phyloP scores from a whole-genome alignment of 257 asterid genomes.

The Leptodermis oblonga region DNA sequence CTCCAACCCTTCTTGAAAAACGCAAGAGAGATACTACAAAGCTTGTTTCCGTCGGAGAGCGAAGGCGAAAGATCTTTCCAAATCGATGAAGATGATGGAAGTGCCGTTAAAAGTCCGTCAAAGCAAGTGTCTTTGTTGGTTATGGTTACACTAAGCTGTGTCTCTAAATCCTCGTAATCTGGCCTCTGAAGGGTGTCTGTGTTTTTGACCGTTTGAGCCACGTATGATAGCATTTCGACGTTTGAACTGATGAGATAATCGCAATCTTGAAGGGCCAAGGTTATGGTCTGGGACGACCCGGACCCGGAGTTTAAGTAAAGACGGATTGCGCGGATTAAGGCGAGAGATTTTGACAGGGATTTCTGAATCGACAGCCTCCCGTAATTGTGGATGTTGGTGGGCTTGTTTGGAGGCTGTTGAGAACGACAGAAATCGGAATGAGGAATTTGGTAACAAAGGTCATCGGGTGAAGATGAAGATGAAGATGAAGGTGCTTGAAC shows the following conservation, averaged over 20 bases:
- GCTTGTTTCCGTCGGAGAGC: slow-evolving; percentile 20
- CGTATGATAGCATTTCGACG: slow-evolving; percentile 10
- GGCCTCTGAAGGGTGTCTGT: slow-evolving; percentile 11
- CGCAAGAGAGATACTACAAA: slow-evolving; percentile 32
- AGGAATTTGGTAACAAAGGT: slow-evolving; percentile 26
- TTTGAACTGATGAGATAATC: slow-evolving; percentile 21
- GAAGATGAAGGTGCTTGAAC: no score
- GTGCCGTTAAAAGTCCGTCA: slow-evolving; percentile 28
- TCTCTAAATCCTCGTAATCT: slow-evolving; percentile 1
- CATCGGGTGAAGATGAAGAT: slow-evolving; percentile 17
- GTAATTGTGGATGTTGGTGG: slow-evolving; percentile 20
- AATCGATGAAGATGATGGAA: slow-evolving; percentile 11
- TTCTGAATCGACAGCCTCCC: slow-evolving; percentile 20
- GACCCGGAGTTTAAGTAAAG: background rate
- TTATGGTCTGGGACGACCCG: background rate
- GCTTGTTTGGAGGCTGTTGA: slow-evolving; percentile 16
- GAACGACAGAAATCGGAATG: slow-evolving; percentile 21
- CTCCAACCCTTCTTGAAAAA: slow-evolving; percentile 29
- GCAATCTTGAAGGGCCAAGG: slow-evolving; percentile 31
- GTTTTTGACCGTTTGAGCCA: background rate
- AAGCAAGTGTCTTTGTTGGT: slow-evolving; percentile 31
- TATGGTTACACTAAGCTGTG: slow-evolving; percentile 30
- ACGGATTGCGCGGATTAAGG: slow-evolving; percentile 4
- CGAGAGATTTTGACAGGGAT: slow-evolving; percentile 19
- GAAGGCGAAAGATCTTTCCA: slow-evolving; percentile 15